Base-by-base conservation (phyloP, 768 basidiomycete species). In the Psilocybe azurescens region DNA sequence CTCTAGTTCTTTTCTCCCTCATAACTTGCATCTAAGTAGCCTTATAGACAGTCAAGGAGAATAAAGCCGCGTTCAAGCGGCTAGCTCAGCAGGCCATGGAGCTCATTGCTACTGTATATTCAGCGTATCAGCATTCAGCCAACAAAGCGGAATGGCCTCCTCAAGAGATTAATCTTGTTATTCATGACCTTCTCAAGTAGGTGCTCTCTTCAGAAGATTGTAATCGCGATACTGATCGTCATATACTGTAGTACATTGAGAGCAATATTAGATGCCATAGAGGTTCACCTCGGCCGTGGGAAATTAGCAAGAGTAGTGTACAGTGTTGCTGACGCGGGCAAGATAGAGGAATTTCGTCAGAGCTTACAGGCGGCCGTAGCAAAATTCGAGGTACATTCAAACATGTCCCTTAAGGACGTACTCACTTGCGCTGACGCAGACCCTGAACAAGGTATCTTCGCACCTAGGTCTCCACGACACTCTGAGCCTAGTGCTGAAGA, bases 321-420 rank as follows among this genome's bases (percentile, higher is more conserved):
- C 30, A 67, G 48, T 32, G 24, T 48, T 0, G 39, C 47, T 0
- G 66, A 67, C 32, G 14, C 47, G 28, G 41, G 30, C 14, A 60
- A 51, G 47, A 56, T 67, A 16, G 14, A 18, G 10, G 66, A 64
- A 44, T 65, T 60, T 44, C 63, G 66, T n/a, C 58, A 67, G 38
- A 38, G 54, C 14, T 47, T 67, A 18, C 41, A 57, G 11, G 49
- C 56, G 20, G 63, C 63, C 5, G 44, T 67, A 5, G 38, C 47
- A 9, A 62, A 60, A 20, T 67, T 67, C 18, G 60, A 67, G 52
- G 66, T 67, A 24, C 8, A 56, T 52, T 16, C 4, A n/a, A 36
- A n/a, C 2, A 38, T 32, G 13, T 48, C 10, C 9, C 20, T 11
- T 28, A 33, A 6, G 30, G 36, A 48, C 39, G 24, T 24, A 28